phyloP scores from a whole-genome alignment of 2,329 filamentous ascomycete species.

The Penicillium thymicola region DNA sequence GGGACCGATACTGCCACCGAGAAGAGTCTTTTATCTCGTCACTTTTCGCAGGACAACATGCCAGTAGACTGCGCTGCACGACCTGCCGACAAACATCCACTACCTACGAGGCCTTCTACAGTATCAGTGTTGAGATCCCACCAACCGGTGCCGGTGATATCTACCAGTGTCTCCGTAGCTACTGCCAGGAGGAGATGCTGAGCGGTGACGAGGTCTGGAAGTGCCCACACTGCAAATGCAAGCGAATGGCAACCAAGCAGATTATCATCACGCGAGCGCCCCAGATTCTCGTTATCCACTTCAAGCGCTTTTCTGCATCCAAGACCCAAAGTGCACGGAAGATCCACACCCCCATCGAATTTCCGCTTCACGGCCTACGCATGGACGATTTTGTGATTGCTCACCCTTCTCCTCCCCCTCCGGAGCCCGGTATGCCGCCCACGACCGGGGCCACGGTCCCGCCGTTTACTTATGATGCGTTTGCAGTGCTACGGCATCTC shows the following conservation, averaged over 20 bases:
- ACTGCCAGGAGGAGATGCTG: constrained; percentile 65
- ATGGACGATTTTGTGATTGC: constrained; percentile 60
- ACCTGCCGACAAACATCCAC: constrained; percentile 62
- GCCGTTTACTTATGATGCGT: constrained; percentile 77
- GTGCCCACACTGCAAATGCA: constrained; percentile 71
- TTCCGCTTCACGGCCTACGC: constrained; percentile 69
- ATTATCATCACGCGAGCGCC: constrained; percentile 75
- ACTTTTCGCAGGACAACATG: constrained; percentile 72
- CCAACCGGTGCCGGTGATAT: constrained; percentile 58
- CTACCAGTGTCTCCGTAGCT: constrained; percentile 66
- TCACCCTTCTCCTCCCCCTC: constrained; percentile 35
- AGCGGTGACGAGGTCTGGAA: constrained; percentile 66
- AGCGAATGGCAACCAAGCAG: constrained; percentile 65
- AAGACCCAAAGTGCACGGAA: constrained; percentile 61
- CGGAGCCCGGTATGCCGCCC: constrained; percentile 47
- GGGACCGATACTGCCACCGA: constrained; percentile 65
- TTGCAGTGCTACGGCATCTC: constrained; percentile 76
- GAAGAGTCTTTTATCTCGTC: constrained; percentile 74
- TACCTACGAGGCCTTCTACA: constrained; percentile 68
- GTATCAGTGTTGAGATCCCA: constrained; percentile 67
- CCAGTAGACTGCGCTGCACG: constrained; percentile 59
- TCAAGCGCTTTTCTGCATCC: constrained; percentile 66
- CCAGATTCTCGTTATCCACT: constrained; percentile 71
- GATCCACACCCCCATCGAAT: constrained; percentile 68
- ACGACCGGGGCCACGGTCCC: constrained; percentile 45